Evolutionary conservation across 2,329 filamentous ascomycete species (phyloP).

Genomic region (Pochonia chlamydosporia): DNA sequence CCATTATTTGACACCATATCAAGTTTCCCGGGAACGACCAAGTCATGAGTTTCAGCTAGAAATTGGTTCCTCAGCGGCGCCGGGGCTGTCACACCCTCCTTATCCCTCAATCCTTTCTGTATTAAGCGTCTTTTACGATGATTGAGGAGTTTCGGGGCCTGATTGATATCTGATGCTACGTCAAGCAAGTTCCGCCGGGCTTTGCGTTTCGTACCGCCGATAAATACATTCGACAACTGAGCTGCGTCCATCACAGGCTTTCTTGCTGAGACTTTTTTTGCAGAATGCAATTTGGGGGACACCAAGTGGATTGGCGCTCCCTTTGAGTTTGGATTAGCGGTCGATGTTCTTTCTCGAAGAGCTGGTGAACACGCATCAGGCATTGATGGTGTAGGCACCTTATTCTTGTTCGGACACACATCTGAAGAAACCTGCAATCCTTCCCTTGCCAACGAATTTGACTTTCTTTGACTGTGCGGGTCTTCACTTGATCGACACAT

Average conservation of each 20-base stretch:
- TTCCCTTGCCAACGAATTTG: too few species aligned
- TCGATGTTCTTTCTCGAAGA: neutral
- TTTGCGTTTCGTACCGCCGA: conserved; percentile 34
- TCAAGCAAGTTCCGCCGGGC: conserved; percentile 29
- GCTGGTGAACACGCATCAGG: neutral
- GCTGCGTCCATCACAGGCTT: neutral
- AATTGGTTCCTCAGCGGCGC: neutral
- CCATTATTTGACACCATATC: too few species aligned
- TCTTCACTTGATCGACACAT: too few species aligned
- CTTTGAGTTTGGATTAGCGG: neutral
- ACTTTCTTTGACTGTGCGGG: too few species aligned
- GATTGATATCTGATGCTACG: conserved; percentile 34
- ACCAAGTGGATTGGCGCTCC: neutral
- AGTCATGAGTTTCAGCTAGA: too few species aligned
- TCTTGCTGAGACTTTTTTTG: neutral
- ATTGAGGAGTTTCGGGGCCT: conserved; percentile 33
- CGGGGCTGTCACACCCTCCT: conserved; percentile 6
- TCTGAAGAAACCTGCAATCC: too few species aligned
- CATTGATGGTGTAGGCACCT: neutral
- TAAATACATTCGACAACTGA: conserved; percentile 37
- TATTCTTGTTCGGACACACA: neutral
- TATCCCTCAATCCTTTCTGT: conserved; percentile 9
- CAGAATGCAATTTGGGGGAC: neutral
- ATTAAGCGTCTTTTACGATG: conserved; percentile 5
- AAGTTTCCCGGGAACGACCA: too few species aligned